Percentiles rank a stretch among this genome's conserved stretches.
Conservation (phyloP, 148 eudicot species). For the Rhododendron ferrugineum region DNA sequence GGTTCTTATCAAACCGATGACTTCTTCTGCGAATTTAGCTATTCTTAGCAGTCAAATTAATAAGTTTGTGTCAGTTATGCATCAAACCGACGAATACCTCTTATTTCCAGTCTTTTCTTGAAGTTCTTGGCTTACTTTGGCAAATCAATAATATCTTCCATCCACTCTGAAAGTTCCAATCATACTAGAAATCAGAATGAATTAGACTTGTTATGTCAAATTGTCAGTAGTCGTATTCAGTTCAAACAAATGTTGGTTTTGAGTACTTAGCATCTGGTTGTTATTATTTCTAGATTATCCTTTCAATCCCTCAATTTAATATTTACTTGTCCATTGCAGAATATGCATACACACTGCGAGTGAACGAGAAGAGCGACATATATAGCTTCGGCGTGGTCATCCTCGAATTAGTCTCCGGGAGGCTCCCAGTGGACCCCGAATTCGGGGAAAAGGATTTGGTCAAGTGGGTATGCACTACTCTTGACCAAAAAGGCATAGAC, state of each 20-base stretch:
- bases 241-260: neutral
- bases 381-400: slow-evolving; percentile 91
- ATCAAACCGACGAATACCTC: neutral
- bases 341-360: slow-evolving; percentile 90
- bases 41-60: neutral
- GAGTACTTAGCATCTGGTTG: neutral
- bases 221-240: neutral
- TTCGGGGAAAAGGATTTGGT: slow-evolving; percentile 94
- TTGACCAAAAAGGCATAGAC: slow-evolving; percentile 88
- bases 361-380: slow-evolving; percentile 91
- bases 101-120: neutral
- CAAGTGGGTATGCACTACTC: slow-evolving; percentile 83
- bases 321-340: slow-evolving; percentile 36
- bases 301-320: neutral
- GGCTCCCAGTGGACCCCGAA: slow-evolving; percentile 73
- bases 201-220: neutral
- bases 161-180: neutral
- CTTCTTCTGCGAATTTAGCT: neutral
- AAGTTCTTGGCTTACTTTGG: neutral
- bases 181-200: neutral
- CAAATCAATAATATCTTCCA: neutral
- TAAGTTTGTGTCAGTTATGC: neutral
- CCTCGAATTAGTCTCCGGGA: slow-evolving; percentile 75
- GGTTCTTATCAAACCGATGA: neutral
- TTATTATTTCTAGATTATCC: neutral